These are phyloP conservation scores for Elaeis oleifera DNA, from an alignment of 202 grass and related monocot genomes.

Conservation along the genomic window DNA sequence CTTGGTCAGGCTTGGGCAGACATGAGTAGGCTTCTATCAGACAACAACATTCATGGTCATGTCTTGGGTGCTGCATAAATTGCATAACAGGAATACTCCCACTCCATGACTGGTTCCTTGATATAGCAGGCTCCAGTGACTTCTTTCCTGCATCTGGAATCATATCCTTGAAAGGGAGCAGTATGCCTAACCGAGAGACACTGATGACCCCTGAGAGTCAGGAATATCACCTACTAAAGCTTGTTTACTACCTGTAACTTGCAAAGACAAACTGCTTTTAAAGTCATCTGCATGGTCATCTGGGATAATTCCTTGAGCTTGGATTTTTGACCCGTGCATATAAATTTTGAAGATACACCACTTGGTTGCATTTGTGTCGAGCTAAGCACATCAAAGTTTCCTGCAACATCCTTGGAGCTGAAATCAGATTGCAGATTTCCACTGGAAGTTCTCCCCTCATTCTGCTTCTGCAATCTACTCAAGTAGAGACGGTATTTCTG, in stretches of 20 bases:
- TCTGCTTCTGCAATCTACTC: conserved; percentile 94
- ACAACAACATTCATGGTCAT: conserved; percentile 60
- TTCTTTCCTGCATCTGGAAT: conserved; percentile 39
- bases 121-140: conserved; percentile 39
- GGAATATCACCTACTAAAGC: conserved; percentile 23
- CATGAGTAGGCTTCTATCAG: conserved; percentile 73
- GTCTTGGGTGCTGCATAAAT: conserved; percentile 85
- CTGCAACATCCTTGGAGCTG: conserved; percentile 36
- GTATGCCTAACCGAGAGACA: conserved; percentile 37
- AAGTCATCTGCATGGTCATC: conserved; percentile 45
- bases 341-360: conserved; percentile 23
- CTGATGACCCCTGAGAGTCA: conserved; percentile 24
- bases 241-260: conserved; percentile 33
- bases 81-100: conserved; percentile 49
- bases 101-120: conserved; percentile 42
- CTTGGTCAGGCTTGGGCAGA: conserved; percentile 54
- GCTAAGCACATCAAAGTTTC: conserved; percentile 43
- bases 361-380: conserved; percentile 42
- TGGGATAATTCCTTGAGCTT: conserved; percentile 38
- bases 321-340: conserved; percentile 31
- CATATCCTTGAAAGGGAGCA: conserved; percentile 54
- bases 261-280: conserved; percentile 26
- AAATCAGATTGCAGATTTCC: conserved; percentile 51
- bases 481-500: conserved; percentile 99
- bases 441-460: conserved; percentile 47